phyloP scores from a whole-genome alignment of 2,329 filamentous ascomycete genomes.

The Diaporthe ilicicola region DNA sequence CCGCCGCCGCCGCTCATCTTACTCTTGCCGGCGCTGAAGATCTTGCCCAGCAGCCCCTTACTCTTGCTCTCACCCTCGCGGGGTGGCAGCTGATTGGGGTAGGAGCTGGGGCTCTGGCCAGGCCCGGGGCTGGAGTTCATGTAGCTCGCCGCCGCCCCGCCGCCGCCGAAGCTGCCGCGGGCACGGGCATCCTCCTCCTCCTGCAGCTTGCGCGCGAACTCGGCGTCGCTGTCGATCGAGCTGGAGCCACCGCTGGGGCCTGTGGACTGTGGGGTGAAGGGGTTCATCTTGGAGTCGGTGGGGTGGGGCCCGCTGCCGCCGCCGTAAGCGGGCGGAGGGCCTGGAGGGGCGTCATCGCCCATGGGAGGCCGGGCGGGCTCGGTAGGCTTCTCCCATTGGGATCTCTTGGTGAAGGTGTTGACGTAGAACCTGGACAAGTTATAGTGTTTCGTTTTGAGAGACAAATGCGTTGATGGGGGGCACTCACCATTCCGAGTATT shows the following conservation, averaged over 20 bases:
- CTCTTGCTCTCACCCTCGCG: constrained; percentile 48
- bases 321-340: constrained; percentile 73
- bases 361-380: constrained; percentile 64
- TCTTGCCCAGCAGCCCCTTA: constrained; percentile 61
- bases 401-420: constrained; percentile 86
- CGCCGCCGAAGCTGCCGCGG: constrained; percentile 38
- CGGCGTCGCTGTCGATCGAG: constrained; percentile 71
- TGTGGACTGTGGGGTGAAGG: constrained; percentile 63
- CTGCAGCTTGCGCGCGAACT: constrained; percentile 79
- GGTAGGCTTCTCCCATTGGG: constrained; percentile 88
- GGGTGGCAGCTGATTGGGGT: constrained; percentile 54
- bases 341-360: constrained; percentile 55
- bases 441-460: not conserved
- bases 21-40: constrained; percentile 56
- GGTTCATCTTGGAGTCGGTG: constrained; percentile 73
- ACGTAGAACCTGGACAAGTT: constrained; percentile 80
- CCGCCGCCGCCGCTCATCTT: constrained; percentile 46
- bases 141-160: constrained; percentile 48
- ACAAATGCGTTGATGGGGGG: not conserved
- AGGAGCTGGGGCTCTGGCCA: constrained; percentile 40
- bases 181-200: constrained; percentile 80
- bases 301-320: constrained; percentile 56
- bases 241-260: constrained; percentile 42
- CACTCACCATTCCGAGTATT: constrained; percentile 80
- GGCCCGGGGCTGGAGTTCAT: constrained; percentile 37